Percentiles rank a stretch among this genome's conserved stretches.
These are phyloP conservation scores for Chlamydomonas sp. DNA, from an alignment of 139 green algal genomes.

Conservation along the genomic window DNA sequence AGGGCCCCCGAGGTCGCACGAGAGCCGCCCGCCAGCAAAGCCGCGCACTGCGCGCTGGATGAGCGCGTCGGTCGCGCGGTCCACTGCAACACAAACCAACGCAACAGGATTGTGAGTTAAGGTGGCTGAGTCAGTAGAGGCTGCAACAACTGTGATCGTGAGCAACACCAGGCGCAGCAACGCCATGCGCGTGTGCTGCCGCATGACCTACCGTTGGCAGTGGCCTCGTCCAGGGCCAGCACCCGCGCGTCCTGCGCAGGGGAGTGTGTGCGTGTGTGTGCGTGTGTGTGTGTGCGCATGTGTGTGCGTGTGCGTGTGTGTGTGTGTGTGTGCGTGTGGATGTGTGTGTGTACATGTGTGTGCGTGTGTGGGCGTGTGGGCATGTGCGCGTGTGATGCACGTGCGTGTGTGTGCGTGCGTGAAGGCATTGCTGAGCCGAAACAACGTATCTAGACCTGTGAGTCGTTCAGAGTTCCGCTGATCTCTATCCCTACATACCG, in stretches of 20 bases:
- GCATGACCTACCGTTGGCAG: not conserved
- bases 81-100: too few species aligned
- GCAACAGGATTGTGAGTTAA: conserved; percentile 2
- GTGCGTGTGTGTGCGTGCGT: too few species aligned
- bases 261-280: not conserved
- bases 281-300: not conserved
- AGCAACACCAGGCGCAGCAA: too few species aligned
- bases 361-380: too few species aligned
- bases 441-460: too few species aligned
- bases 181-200: not conserved
- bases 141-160: too few species aligned
- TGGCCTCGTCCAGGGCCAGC: conserved; percentile 50
- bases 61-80: conserved; percentile 65
- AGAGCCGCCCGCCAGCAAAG: not conserved
- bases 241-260: conserved; percentile 22
- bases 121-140: not conserved
- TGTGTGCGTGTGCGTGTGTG: not conserved
- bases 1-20: too few species aligned
- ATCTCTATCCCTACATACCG: too few species aligned
- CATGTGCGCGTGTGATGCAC: too few species aligned
- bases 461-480: too few species aligned
- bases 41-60: conserved; percentile 50
- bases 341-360: too few species aligned
- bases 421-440: too few species aligned
- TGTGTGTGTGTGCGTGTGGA: not conserved